phyloP scores from a whole-genome alignment of 2,329 filamentous ascomycete genomes.

The Ophiostoma triangulosporum region DNA sequence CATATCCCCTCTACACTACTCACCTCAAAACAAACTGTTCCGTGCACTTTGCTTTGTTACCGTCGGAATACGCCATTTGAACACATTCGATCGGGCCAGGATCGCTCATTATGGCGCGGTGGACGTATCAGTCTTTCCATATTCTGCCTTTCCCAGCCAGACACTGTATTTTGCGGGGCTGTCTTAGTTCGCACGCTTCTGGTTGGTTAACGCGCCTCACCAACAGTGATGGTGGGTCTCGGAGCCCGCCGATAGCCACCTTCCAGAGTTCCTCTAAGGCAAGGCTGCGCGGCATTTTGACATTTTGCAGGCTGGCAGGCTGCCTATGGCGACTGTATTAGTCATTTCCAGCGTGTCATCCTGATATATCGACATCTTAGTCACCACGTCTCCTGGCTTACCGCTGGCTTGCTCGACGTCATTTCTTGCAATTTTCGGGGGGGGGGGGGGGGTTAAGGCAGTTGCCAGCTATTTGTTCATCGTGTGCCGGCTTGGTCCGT shows the following conservation, averaged over 20 bases:
- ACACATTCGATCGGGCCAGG: slow-evolving; percentile 8
- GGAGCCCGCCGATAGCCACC: slow-evolving; percentile 18
- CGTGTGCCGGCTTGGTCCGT: no score
- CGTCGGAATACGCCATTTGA: slow-evolving; percentile 14
- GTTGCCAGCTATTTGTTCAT: no score
- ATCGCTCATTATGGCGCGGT: slow-evolving; percentile 6
- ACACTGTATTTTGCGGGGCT: background rate
- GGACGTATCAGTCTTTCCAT: background rate
- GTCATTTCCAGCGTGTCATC: no score
- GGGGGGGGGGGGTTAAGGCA: no score
- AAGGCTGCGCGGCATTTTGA: slow-evolving; percentile 2
- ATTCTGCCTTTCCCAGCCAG: background rate
- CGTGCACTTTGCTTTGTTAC: background rate
- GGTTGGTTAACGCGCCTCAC: background rate
- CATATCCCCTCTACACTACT: background rate
- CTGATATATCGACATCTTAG: no score
- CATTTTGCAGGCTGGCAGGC: slow-evolving; percentile 2
- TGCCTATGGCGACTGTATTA: no score
- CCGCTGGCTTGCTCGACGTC: no score
- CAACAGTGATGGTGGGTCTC: slow-evolving; percentile 7
- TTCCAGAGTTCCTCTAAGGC: background rate
- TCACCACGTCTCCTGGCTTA: no score
- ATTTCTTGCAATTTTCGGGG: no score
- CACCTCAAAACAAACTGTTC: no score
- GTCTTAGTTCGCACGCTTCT: background rate